A percentile compares a stretch with the other conserved stretches of the same genome.
Evolutionary conservation across 108 stramenopile species (phyloP).

Genomic region (Fistulifera pelliculosa): DNA sequence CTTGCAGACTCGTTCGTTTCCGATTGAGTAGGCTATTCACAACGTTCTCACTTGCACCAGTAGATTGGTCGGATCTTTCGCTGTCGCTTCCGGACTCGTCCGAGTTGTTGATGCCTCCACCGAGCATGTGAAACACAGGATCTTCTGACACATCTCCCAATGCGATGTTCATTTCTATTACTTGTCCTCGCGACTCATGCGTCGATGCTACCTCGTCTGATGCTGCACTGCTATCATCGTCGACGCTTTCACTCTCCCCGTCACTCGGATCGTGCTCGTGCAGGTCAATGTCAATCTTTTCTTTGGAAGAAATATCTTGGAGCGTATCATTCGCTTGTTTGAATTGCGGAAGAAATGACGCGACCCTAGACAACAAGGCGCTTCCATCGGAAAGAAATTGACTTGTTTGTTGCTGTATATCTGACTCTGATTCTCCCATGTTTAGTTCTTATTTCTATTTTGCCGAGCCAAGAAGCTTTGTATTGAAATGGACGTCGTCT

Average conservation of each 20-base stretch:
- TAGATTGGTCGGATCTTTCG: too few species aligned
- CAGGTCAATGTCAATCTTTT: not conserved
- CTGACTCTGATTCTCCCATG: too few species aligned
- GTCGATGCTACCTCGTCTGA: not conserved
- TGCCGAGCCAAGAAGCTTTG: too few species aligned
- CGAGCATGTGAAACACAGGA: too few species aligned
- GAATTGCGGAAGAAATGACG: not conserved
- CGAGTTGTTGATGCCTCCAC: too few species aligned
- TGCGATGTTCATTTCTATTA: not conserved
- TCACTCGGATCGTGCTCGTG: not conserved
- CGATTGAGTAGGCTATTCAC: not conserved
- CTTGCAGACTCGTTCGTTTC: not conserved
- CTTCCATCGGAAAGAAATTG: too few species aligned
- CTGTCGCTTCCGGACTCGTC: too few species aligned
- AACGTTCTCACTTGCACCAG: too few species aligned
- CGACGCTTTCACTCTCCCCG: not conserved
- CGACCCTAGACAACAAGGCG: not conserved
- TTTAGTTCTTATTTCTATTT: too few species aligned
- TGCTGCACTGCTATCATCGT: not conserved
- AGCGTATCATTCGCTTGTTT: slow-evolving; percentile 1
- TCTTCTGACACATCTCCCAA: too few species aligned
- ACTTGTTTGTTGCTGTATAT: too few species aligned
- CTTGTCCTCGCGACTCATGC: not conserved
- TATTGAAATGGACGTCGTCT: too few species aligned
- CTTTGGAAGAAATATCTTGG: not conserved